Conservation (phyloP, 2,329 filamentous ascomycete species). For the Colletotrichum chrysophilum region DNA sequence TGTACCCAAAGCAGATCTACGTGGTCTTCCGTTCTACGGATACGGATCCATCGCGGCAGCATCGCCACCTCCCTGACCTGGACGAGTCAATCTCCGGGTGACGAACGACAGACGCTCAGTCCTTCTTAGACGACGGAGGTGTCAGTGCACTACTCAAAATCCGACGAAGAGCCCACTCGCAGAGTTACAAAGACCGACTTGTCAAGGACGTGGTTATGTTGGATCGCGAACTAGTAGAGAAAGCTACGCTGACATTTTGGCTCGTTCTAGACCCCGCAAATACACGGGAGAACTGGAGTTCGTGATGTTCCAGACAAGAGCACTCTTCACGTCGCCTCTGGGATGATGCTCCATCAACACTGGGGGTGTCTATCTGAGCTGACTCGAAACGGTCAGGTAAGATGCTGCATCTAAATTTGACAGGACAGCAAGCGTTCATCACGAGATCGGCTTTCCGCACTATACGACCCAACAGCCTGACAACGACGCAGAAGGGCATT, state of each 20-base stretch:
- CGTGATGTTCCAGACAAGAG: neutral
- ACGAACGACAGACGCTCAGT: neutral
- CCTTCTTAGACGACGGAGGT: neutral
- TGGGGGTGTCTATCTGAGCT: neutral
- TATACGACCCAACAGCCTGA: neutral
- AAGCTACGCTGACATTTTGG: neutral
- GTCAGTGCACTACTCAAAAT: neutral
- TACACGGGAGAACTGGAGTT: neutral
- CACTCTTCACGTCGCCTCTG: neutral
- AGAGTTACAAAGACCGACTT: neutral
- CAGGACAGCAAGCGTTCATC: neutral
- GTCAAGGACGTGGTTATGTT: neutral
- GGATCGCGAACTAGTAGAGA: neutral
- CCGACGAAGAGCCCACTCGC: neutral
- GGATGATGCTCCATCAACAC: neutral
- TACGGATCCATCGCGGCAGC: neutral
- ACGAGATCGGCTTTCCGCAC: neutral
- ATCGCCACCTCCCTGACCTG: constrained; percentile 10
- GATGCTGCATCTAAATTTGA: neutral
- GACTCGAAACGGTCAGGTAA: neutral
- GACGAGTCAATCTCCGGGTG: neutral
- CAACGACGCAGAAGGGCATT: neutral
- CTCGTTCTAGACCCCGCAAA: neutral
- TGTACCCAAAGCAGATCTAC: neutral
- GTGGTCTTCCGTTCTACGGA: neutral